Base-by-base conservation (phyloP, 2,329 filamentous ascomycete species). In the Aspergillus brunneoviolaceus region DNA sequence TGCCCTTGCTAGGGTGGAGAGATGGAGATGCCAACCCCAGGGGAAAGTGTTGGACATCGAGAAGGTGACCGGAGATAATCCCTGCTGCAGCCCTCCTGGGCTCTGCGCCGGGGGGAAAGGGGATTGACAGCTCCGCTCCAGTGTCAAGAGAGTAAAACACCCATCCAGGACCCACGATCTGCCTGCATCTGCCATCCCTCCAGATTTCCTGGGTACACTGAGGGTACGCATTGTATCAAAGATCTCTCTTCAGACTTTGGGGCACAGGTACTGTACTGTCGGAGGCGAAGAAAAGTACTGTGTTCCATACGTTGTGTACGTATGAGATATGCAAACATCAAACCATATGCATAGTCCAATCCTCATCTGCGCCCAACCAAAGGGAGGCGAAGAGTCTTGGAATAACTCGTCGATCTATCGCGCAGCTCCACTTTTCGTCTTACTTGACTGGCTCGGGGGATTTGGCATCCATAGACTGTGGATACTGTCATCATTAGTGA, bases 321-420 rank as follows among this genome's bases (percentile, higher is more conserved):
- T 47, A 35, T 31, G 53, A 25, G 31, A 6, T 33, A 55, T 55
- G 53, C 53, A 55, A 49, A 39, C 55, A 53, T 56, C 51, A 49
- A 45, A 45, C 14, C 29, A 19, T 6, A 33, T 47, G 52, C 53
- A 60, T 57, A 49, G 23, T 51, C 14, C 51, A 55, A 54, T 61
- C 47, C 52, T 52, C 51, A 19, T 52, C 42, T 29, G 51, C 51
- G 51, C 54, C 60, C 51, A 52, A 59, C 55, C 55, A 56, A 31
- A 31, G 51, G 51, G 47, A 31, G 51, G 27, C 27, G 27, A 49
- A 57, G 61, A 58, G 31, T 58, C 63, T 66, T 63, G 14, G 31
- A 60, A 66, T 60, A 63, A 51, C 49, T 65, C 60, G 59, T 47
- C 55, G 59, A 65, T 65, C 59, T 49, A 57, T 59, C 39, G 53